Base-by-base conservation (phyloP, 768 basidiomycete species). In the Tylopilus vinaceipallidus region DNA sequence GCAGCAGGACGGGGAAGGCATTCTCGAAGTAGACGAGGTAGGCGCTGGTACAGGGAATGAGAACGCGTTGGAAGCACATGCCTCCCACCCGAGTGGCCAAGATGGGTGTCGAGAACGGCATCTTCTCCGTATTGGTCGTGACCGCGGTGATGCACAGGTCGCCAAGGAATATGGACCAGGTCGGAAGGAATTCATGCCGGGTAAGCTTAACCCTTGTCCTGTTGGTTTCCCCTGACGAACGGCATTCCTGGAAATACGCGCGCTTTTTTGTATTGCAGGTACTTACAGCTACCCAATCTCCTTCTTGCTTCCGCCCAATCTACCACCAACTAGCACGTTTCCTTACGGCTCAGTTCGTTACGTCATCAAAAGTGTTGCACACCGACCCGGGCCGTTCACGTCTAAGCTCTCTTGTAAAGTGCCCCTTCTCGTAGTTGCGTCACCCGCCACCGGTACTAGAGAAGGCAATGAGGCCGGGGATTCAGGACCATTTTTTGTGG, bases 221-320 rank as follows among this genome's bases (percentile, higher is more conserved):
- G 10, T 14, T 33, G 32, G 10, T 9, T 16, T 37, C 38, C n/a
- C 27, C n/a, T 8, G 46, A 14, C 45, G 5, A 23, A 45, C 36
- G 4, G 3, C 9, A 10, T 32, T 8, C 33, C 19, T 32, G 33
- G 55, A 19, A 53, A 44, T 49, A 10, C 32, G 7, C 29, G 33
- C 9, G n/a, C n/a, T n/a, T 20, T 46, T 32, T 47, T 17, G 20
- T 32, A 42, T 30, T 35, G 9, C 55, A 91, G 95, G 95, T 30
- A 88, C 85, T 6, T 98, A 98, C 65, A 93, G 90, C 14, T 98
- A 92, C 68, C 95, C 97, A 1, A 89, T 99, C 58, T 92, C 91
- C 6, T 94, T 98, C 65, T 71, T 86, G 10, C 83, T 99, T 47
- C 93, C 95, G 0, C 73, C 83, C 5, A 74, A 80, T 53, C 77